Evolutionary conservation across 2,329 filamentous ascomycete species (phyloP), one percentile per base, ranked within the genome.

Genomic region (Phaeosphaeria sp.): DNA sequence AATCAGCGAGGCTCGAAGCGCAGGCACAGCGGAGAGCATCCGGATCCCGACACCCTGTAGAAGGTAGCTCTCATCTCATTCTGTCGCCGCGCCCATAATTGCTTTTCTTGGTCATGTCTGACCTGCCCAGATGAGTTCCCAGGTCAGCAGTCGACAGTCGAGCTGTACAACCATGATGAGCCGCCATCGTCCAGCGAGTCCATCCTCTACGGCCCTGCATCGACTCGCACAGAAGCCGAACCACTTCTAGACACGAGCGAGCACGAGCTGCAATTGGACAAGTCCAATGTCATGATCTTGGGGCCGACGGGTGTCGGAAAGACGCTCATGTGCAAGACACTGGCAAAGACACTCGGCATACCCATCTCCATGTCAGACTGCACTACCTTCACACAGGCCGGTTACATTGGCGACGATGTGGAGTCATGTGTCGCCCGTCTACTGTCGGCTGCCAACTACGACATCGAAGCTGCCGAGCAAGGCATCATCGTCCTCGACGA

Each of bases 371-470:
- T 97, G 78, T 94, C 92, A 60, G 94, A 98, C 77, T 98, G 94
- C 77, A 97, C 95, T 50, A 91, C 93, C 6, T 93, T 98, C 63
- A 98, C 94, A 0, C 94, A 97, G 79, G 94, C 94, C 4, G 94
- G 95, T 23, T 99, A 99, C 70, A 97, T 99, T 66, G 95, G 95
- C 27, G 94, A 98, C 73, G 95, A 99, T 73, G 94, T 94, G n/a
- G 95, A 99, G 74, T 89, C 92, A 0, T 97, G 94, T 68, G 92
- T 99, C 42, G 92, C 97, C 72, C 86, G 95, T 46, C 83, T 99
- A 23, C 83, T 99, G 10, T 91, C 96, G 54, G 93, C 96, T 58
- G 89, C 94, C 9, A 94, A 96, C 74, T 96, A 96, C 76, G 91
- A 96, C 66, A 87, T 95, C 25, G 87, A 88, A 57, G 88, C 90